Percentiles rank a stretch among this genome's conserved stretches.
Conservation (phyloP, 2,329 filamentous ascomycete genomes). For the Apiospora marii region DNA sequence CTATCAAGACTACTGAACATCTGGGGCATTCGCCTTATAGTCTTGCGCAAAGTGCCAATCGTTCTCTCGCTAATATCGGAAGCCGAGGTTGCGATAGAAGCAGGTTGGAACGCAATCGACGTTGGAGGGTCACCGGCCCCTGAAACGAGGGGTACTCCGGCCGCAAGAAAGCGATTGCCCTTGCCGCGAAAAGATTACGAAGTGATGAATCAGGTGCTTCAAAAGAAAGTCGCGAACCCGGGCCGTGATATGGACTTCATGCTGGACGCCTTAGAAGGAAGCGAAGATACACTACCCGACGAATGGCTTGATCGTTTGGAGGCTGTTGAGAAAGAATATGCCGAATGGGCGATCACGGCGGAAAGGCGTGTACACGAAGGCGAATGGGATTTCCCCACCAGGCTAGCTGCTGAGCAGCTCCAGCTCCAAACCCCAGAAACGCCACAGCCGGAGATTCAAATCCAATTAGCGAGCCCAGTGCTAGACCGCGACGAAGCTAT, state of each 20-base stretch:
- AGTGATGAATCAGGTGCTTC: slow-evolving; percentile 69
- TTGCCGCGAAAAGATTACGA: slow-evolving; percentile 58
- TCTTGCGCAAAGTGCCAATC: slow-evolving; percentile 76
- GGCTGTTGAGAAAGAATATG: slow-evolving; percentile 77
- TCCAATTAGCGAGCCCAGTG: slow-evolving; percentile 38
- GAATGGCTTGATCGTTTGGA: slow-evolving; percentile 90
- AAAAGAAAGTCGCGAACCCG: slow-evolving; percentile 72
- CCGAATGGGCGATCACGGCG: slow-evolving; percentile 80
- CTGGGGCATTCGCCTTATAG: slow-evolving; percentile 80
- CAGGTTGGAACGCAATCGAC: slow-evolving; percentile 71
- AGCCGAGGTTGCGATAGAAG: slow-evolving; percentile 68
- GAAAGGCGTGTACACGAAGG: slow-evolving; percentile 76
- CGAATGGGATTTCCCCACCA: slow-evolving; percentile 54
- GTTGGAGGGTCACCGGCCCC: slow-evolving; percentile 28
- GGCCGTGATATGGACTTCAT: slow-evolving; percentile 82
- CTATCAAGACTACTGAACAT: slow-evolving; percentile 75
- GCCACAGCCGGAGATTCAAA: slow-evolving; percentile 39
- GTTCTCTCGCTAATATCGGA: slow-evolving; percentile 73
- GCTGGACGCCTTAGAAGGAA: slow-evolving; percentile 85
- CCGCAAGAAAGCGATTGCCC: slow-evolving; percentile 28
- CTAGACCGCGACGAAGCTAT: slow-evolving; percentile 29
- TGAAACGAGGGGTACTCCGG: slow-evolving; percentile 26
- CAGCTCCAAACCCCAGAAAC: slow-evolving; percentile 31
- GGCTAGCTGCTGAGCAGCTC: slow-evolving; percentile 4
- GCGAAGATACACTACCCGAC: slow-evolving; percentile 84